A percentile compares a stretch with the other conserved stretches of the same genome.
phyloP scores from a whole-genome alignment of 306 rosid species.

The Vicia sativa region DNA sequence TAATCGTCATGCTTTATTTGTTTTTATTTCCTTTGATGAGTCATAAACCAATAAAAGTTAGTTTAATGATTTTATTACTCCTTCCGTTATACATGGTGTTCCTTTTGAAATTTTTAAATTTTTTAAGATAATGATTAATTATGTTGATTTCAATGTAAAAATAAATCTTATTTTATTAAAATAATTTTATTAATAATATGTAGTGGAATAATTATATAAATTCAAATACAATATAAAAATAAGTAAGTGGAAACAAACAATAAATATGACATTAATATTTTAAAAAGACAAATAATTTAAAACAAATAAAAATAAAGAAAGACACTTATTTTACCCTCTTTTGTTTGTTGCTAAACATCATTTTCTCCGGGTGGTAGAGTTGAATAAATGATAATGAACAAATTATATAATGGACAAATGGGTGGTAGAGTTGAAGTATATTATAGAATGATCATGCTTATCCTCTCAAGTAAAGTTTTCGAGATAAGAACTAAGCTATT shows the following conservation, averaged over 20 bases:
- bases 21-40: constrained; percentile 46
- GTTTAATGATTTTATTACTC: constrained; percentile 19
- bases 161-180: too few relatives aligned
- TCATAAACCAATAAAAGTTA: constrained; percentile 52
- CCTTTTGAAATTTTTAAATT: too few relatives aligned
- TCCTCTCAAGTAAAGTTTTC: constrained; percentile 37
- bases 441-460: constrained; percentile 43
- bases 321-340: neutral
- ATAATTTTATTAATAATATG: too few relatives aligned
- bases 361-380: constrained; percentile 49
- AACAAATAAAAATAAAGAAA: too few relatives aligned
- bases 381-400: constrained; percentile 24
- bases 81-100: too few relatives aligned
- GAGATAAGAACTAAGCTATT: constrained; percentile 30
- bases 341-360: constrained; percentile 44
- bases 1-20: constrained; percentile 27
- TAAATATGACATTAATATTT: too few relatives aligned
- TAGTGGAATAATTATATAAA: too few relatives aligned
- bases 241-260: too few relatives aligned
- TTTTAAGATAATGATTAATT: too few relatives aligned
- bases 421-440: constrained; percentile 18
- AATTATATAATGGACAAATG: constrained; percentile 39
- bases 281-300: too few relatives aligned
- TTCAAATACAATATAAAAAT: too few relatives aligned
- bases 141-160: too few relatives aligned